A percentile compares a stretch with the other conserved stretches of the same genome.
phyloP scores from a whole-genome alignment of 2,329 filamentous ascomycete species.

The Apiospora phragmitis region DNA sequence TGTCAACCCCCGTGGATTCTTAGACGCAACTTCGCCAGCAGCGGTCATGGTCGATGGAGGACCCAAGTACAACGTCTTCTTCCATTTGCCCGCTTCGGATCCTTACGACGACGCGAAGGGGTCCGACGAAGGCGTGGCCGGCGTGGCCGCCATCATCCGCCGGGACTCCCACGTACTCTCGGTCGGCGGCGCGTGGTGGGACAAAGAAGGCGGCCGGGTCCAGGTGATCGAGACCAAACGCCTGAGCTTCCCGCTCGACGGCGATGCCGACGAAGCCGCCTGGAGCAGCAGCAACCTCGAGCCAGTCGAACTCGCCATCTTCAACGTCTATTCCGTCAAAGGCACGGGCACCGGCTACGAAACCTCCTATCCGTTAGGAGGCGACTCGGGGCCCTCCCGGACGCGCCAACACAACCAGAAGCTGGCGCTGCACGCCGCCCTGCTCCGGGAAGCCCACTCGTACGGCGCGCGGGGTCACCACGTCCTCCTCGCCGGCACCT shows the following conservation, averaged over 20 bases:
- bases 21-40: background rate
- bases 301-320: constrained; percentile 39
- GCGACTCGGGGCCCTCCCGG: constrained; percentile 43
- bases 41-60: constrained; percentile 18
- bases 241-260: constrained; percentile 6
- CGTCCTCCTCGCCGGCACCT: constrained; percentile 51
- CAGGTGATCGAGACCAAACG: constrained; percentile 41
- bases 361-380: too few relatives aligned
- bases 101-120: constrained; percentile 52
- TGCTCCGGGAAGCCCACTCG: constrained; percentile 43
- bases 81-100: constrained; percentile 50
- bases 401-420: constrained; percentile 55
- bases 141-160: constrained; percentile 50
- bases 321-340: constrained; percentile 56
- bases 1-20: too few relatives aligned
- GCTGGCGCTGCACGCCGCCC: constrained; percentile 43
- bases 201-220: constrained; percentile 52
- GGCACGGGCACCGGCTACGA: constrained; percentile 49
- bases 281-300: background rate
- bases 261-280: background rate
- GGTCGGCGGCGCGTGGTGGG: constrained; percentile 47
- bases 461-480: constrained; percentile 42
- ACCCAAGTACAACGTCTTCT: constrained; percentile 43
- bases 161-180: constrained; percentile 38
- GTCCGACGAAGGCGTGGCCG: constrained; percentile 51